A percentile compares a stretch with the other conserved stretches of the same genome.
These are phyloP conservation scores for Skeletonema marinoi DNA, from an alignment of 108 stramenopile species.

Conservation along the genomic window DNA sequence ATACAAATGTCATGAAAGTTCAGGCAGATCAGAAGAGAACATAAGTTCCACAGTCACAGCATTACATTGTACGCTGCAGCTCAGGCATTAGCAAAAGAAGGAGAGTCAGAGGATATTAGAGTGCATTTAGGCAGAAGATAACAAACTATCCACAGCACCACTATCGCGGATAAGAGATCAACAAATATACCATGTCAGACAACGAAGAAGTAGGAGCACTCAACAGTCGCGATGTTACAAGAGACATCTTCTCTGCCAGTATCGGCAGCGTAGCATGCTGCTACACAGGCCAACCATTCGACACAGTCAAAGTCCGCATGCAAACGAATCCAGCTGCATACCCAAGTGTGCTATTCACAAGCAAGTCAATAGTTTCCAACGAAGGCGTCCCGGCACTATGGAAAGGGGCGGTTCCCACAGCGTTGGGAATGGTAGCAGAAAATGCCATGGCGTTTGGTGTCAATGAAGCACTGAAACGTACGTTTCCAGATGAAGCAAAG, in stretches of 20 bases:
- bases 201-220: conserved; percentile 19
- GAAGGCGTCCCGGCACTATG: conserved; percentile 72
- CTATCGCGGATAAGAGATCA: neutral
- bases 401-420: conserved; percentile 90
- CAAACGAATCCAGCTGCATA: conserved; percentile 72
- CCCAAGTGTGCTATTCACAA: conserved; percentile 50
- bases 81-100: too few species aligned
- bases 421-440: conserved; percentile 85
- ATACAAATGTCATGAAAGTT: too few species aligned
- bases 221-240: conserved; percentile 67
- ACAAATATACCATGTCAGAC: conserved; percentile 4
- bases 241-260: conserved; percentile 86
- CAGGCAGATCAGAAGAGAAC: too few species aligned
- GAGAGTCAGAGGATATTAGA: too few species aligned
- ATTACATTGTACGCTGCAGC: too few species aligned
- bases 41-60: too few species aligned
- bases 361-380: conserved; percentile 52
- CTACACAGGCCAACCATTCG: conserved; percentile 85
- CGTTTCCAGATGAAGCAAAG: conserved; percentile 70
- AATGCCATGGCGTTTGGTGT: conserved; percentile 93
- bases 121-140: too few species aligned
- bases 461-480: conserved; percentile 87
- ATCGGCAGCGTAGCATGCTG: conserved; percentile 81
- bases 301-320: conserved; percentile 89
- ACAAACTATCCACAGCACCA: neutral